Percentiles rank a stretch among this genome's conserved stretches.
These are phyloP conservation scores for Cutaneotrichosporon cavernicola DNA, from an alignment of 1,284 basidiomycete genomes.

Conservation along the genomic window DNA sequence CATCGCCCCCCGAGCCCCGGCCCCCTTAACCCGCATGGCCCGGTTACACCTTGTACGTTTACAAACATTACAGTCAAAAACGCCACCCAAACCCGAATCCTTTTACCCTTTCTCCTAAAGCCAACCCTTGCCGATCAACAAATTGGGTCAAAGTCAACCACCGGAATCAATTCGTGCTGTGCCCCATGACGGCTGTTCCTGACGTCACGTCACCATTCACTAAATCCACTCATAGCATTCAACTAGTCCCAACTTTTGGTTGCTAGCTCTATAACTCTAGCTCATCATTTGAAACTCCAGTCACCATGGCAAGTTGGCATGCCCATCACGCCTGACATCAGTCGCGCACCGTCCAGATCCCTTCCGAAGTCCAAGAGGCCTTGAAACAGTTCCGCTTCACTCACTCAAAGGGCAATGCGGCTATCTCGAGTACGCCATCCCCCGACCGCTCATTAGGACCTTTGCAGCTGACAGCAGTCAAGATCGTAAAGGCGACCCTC, in stretches of 20 bases:
- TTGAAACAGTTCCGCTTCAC: conserved; percentile 81
- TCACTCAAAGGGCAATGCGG: conserved; percentile 65
- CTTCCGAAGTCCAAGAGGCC: conserved; percentile 67
- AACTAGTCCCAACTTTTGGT: not conserved
- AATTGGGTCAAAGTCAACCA: too few relatives aligned
- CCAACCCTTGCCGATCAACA: too few relatives aligned
- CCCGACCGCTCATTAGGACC: not conserved
- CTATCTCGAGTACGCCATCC: conserved; percentile 59
- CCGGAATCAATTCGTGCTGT: too few relatives aligned
- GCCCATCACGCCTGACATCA: conserved; percentile 34
- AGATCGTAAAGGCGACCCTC: conserved; percentile 78
- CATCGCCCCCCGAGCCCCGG: too few relatives aligned
- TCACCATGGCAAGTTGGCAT: conserved; percentile 8
- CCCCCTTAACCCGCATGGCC: too few relatives aligned
- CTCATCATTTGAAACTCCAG: not conserved
- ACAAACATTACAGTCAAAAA: too few relatives aligned
- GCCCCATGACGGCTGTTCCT: not conserved
- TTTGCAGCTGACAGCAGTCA: conserved; percentile 55
- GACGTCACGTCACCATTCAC: not conserved
- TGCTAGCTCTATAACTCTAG: not conserved
- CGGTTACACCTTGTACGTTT: too few relatives aligned
- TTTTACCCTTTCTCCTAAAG: too few relatives aligned
- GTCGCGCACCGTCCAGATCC: conserved; percentile 79
- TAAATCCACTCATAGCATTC: not conserved
- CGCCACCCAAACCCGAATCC: too few relatives aligned